phyloP scores from a whole-genome alignment of 2,329 filamentous ascomycete genomes.

The Fusarium sp. region DNA sequence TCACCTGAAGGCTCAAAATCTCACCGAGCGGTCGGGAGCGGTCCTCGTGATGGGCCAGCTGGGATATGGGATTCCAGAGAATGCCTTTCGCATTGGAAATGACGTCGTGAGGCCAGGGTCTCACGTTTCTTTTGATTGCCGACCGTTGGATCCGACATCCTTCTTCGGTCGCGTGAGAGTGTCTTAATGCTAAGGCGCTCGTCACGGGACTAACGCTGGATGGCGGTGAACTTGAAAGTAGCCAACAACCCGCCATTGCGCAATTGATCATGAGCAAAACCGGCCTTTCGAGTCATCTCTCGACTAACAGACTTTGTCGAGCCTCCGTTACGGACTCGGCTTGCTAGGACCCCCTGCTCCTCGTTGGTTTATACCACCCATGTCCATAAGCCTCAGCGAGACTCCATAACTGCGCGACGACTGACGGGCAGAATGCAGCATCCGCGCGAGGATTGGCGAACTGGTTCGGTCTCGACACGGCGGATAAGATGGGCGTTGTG shows the following conservation, averaged over 20 bases:
- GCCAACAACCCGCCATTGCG: constrained; percentile 21
- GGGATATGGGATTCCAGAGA: constrained; percentile 15
- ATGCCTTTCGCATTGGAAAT: constrained; percentile 28
- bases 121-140: constrained; percentile 16
- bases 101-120: constrained; percentile 29
- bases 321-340: neutral
- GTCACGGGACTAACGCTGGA: constrained; percentile 25
- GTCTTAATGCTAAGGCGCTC: constrained; percentile 8
- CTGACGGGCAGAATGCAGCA: constrained; percentile 27
- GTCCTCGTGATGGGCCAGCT: constrained; percentile 28
- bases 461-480: constrained; percentile 28
- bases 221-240: constrained; percentile 30
- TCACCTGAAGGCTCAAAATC: constrained; percentile 24
- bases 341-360: constrained; percentile 7
- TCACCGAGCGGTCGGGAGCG: constrained; percentile 31
- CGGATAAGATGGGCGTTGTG: constrained; percentile 27
- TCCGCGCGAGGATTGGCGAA: constrained; percentile 39
- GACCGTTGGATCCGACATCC: constrained; percentile 25
- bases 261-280: constrained; percentile 12
- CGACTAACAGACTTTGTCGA: constrained; percentile 18
- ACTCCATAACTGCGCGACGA: constrained; percentile 24
- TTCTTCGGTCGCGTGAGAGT: constrained; percentile 32
- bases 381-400: constrained; percentile 29
- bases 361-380: constrained; percentile 34
- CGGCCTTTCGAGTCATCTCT: neutral